Evolutionary conservation across 768 basidiomycete genomes (phyloP).

Genomic region (Kwoniella bestiolae): DNA sequence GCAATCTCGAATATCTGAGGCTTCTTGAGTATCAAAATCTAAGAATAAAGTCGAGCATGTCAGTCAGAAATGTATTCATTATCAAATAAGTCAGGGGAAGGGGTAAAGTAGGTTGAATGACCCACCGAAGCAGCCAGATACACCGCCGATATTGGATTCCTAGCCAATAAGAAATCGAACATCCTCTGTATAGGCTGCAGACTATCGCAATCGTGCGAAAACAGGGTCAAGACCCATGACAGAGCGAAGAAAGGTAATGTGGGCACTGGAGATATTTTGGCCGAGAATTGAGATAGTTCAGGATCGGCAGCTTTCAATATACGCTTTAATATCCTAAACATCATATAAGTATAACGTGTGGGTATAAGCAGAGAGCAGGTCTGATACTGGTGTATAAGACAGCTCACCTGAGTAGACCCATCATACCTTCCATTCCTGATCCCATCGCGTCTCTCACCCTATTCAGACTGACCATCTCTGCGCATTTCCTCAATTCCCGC

Average conservation of each 20-base stretch:
- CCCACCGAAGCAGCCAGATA: conserved; percentile 83
- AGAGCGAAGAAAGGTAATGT: conserved; percentile 82
- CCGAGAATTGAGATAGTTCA: conserved; percentile 69
- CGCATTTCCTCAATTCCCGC: conserved; percentile 41
- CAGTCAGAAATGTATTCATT: background rate
- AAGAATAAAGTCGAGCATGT: too few species aligned
- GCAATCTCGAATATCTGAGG: conserved; percentile 67
- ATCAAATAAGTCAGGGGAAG: background rate
- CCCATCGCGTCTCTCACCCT: conserved; percentile 89
- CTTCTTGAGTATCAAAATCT: conserved; percentile 78
- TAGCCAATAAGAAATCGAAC: conserved; percentile 83
- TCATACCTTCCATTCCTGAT: conserved; percentile 75
- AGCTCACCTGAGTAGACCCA: conserved; percentile 73
- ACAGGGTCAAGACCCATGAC: conserved; percentile 85
- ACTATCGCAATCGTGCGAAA: conserved; percentile 89
- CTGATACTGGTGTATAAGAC: background rate
- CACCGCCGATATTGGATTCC: conserved; percentile 78
- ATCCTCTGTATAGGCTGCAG: conserved; percentile 87
- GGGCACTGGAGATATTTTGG: conserved; percentile 68
- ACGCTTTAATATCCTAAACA: conserved; percentile 70
- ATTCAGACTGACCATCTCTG: conserved; percentile 75
- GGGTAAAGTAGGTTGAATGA: background rate
- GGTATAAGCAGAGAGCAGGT: background rate
- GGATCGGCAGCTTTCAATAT: conserved; percentile 74
- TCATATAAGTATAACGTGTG: too few species aligned